Conservation (phyloP, 257 asterid species). For the Solanum chiquidenum region DNA sequence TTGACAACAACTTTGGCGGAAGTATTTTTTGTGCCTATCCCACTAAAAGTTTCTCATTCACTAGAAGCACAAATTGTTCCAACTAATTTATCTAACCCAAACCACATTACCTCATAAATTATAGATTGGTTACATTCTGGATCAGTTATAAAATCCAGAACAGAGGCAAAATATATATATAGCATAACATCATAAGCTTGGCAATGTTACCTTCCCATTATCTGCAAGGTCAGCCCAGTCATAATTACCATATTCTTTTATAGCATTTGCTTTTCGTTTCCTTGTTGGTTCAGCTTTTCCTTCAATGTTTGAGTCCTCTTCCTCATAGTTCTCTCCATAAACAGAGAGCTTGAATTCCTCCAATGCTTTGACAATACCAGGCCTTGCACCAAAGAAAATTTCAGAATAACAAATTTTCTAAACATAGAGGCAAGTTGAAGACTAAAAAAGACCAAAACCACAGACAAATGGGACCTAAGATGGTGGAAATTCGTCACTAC, state of each 20-base stretch:
- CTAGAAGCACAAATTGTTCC: not conserved
- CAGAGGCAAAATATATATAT: not conserved
- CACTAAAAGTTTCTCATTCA: not conserved
- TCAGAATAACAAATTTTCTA: not conserved
- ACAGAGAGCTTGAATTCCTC: constrained; percentile 80
- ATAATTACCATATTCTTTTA: constrained; percentile 43
- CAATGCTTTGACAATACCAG: constrained; percentile 72
- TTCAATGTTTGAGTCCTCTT: constrained; percentile 20
- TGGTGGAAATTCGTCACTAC: constrained; percentile 16
- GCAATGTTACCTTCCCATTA: constrained; percentile 59
- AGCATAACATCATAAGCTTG: not conserved
- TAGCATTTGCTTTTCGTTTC: constrained; percentile 71
- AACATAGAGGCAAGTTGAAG: not conserved
- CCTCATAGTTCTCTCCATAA: constrained; percentile 65
- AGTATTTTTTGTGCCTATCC: not conserved
- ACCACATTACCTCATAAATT: not conserved
- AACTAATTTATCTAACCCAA: not conserved
- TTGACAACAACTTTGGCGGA: not conserved
- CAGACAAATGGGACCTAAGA: not conserved
- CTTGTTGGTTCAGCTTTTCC: constrained; percentile 50
- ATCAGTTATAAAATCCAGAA: not conserved
- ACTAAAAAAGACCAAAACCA: not conserved
- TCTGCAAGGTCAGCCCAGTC: constrained; percentile 88
- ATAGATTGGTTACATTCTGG: not conserved
- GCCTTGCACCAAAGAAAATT: constrained; percentile 25